A percentile compares a stretch with the other conserved stretches of the same genome.
Conservation (phyloP, 768 basidiomycete species). For the Hemileccinum rubropunctum region DNA sequence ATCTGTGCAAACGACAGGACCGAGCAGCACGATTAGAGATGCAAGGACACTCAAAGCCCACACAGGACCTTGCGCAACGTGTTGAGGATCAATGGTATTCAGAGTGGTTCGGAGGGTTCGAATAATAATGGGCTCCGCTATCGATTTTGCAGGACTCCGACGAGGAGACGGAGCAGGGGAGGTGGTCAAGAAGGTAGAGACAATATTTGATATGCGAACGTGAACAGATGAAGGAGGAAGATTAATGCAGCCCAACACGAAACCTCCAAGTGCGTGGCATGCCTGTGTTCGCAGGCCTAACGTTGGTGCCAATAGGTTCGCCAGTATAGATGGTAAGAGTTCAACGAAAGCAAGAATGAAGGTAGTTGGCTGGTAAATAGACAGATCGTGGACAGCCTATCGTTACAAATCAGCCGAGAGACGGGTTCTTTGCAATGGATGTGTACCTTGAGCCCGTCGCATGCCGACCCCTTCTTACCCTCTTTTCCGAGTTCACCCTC, state of each 20-base stretch:
- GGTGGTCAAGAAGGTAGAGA: constrained; percentile 49
- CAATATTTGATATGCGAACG: constrained; percentile 47
- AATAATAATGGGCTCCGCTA: constrained; percentile 50
- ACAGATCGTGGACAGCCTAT: constrained; percentile 73
- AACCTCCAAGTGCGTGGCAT: constrained; percentile 71
- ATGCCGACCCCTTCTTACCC: constrained; percentile 81
- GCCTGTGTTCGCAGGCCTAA: constrained; percentile 67
- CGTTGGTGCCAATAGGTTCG: constrained; percentile 62
- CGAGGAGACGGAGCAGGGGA: constrained; percentile 34
- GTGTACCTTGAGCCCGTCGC: constrained; percentile 73
- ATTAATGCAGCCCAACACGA: constrained; percentile 52
- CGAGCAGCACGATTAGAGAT: constrained; percentile 62
- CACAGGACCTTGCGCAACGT: constrained; percentile 72
- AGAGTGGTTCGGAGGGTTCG: constrained; percentile 69
- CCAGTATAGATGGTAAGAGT: constrained; percentile 60
- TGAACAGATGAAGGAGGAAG: constrained; percentile 50
- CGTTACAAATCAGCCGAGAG: constrained; percentile 10
- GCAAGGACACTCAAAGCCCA: constrained; percentile 74
- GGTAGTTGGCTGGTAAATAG: constrained; percentile 55
- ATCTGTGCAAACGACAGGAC: constrained; percentile 49
- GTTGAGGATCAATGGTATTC: constrained; percentile 48
- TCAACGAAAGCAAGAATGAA: constrained; percentile 68
- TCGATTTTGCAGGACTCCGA: constrained; percentile 35
- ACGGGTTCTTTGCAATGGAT: constrained; percentile 2
- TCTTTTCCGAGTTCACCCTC: constrained; percentile 86